Evolutionary conservation across 495 filamentous ascomycete species (phyloP).

Genomic region (Hypoxylon fragiforme): DNA sequence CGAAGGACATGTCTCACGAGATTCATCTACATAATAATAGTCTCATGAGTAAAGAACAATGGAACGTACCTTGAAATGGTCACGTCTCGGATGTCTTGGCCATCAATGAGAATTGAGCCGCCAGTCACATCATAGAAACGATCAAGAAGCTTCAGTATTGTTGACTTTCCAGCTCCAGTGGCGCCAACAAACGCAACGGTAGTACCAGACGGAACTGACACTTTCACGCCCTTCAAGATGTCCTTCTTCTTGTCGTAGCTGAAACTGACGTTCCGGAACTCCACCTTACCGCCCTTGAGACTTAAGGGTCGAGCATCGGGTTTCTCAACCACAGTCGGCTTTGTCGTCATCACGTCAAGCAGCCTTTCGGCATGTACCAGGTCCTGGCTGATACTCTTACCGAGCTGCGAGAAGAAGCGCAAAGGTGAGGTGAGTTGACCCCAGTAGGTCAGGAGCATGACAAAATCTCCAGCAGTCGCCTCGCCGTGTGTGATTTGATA

Average conservation of each 20-base stretch:
- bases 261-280: constrained; percentile 68
- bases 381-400: constrained; percentile 60
- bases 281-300: constrained; percentile 61
- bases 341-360: constrained; percentile 68
- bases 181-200: constrained; percentile 78
- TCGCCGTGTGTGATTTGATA: constrained; percentile 62
- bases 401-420: constrained; percentile 63
- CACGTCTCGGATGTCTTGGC: constrained; percentile 70
- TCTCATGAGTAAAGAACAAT: background rate
- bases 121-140: constrained; percentile 69
- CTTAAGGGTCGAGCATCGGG: constrained; percentile 58
- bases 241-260: constrained; percentile 71
- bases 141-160: constrained; percentile 70
- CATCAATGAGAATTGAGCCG: constrained; percentile 72
- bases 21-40: too few relatives aligned
- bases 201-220: constrained; percentile 60
- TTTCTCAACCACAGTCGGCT: constrained; percentile 62
- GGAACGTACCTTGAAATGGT: constrained; percentile 57
- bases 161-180: constrained; percentile 77
- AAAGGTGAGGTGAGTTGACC: constrained; percentile 63
- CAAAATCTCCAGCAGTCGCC: constrained; percentile 68
- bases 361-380: constrained; percentile 74
- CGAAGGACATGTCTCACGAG: background rate
- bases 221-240: constrained; percentile 66
- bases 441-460: constrained; percentile 75